Evolutionary conservation across 305 asterid genomes (phyloP).

Genomic region (Solanum aculeatissimum): DNA sequence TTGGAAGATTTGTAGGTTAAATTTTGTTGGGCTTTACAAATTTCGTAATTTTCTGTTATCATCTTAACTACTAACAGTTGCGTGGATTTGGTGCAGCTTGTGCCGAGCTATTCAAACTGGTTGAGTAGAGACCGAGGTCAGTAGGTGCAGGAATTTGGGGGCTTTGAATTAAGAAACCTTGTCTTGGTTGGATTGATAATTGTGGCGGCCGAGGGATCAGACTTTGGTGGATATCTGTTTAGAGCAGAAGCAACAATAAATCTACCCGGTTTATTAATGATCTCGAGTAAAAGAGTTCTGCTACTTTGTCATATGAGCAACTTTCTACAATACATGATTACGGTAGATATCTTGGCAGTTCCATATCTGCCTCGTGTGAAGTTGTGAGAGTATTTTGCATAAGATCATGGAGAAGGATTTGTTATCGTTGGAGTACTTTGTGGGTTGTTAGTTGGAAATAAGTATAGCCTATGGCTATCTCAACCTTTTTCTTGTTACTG

Average conservation of each 20-base stretch:
- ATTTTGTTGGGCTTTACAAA: not conserved
- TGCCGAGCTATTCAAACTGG: slow-evolving; percentile 71
- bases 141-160: slow-evolving; percentile 39
- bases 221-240: slow-evolving; percentile 21
- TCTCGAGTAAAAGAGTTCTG: not conserved
- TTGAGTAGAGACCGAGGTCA: slow-evolving; percentile 48
- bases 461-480: slow-evolving; percentile 18
- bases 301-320: not conserved
- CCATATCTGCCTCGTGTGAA: not conserved
- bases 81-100: slow-evolving; percentile 35
- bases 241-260: not conserved
- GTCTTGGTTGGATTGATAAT: slow-evolving; percentile 44
- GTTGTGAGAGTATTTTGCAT: not conserved
- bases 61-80: not conserved
- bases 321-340: not conserved
- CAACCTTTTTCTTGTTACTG: not conserved
- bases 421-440: not conserved
- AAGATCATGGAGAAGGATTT: not conserved
- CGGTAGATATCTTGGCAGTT: not conserved
- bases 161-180: slow-evolving; percentile 32
- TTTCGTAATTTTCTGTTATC: not conserved
- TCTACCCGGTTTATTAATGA: not conserved
- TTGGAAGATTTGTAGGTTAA: not conserved
- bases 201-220: slow-evolving; percentile 22
- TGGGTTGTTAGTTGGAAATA: slow-evolving; percentile 16